These are phyloP conservation scores for Plantago coronopus DNA, from an alignment of 305 asterid species.

Conservation along the genomic window DNA sequence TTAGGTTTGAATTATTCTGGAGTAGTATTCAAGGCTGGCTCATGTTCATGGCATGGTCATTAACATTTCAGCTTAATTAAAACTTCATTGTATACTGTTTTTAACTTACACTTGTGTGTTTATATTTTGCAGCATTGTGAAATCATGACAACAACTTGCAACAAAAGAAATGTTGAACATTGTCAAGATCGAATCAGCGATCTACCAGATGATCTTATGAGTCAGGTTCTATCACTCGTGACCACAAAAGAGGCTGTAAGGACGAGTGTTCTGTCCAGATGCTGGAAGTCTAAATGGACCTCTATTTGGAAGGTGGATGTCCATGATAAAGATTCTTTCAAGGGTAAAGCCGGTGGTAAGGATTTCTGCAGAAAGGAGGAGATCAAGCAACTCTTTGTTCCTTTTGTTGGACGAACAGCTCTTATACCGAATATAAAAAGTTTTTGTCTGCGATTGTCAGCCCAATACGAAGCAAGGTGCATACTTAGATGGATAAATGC, in stretches of 20 bases:
- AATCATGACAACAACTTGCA: too few relatives aligned
- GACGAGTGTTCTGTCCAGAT: neutral
- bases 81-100: too few relatives aligned
- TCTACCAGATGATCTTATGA: neutral
- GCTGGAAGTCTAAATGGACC: neutral
- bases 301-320: neutral
- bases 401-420: neutral
- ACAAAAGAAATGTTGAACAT: too few relatives aligned
- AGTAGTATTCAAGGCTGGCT: too few relatives aligned
- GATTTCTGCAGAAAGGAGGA: neutral
- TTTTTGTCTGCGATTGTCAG: neutral
- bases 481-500: neutral
- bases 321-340: neutral
- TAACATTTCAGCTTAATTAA: too few relatives aligned
- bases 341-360: neutral
- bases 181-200: neutral
- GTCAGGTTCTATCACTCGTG: neutral
- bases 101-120: too few relatives aligned
- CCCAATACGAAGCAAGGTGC: neutral
- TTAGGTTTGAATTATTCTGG: too few relatives aligned
- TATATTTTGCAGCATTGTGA: too few relatives aligned
- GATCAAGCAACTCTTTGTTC: neutral
- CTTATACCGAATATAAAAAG: neutral
- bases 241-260: neutral
- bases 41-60: too few relatives aligned